A percentile compares a stretch with the other conserved stretches of the same genome.
Conservation (phyloP, 345 rosid species). For the Cardiospermum halicacabum region DNA sequence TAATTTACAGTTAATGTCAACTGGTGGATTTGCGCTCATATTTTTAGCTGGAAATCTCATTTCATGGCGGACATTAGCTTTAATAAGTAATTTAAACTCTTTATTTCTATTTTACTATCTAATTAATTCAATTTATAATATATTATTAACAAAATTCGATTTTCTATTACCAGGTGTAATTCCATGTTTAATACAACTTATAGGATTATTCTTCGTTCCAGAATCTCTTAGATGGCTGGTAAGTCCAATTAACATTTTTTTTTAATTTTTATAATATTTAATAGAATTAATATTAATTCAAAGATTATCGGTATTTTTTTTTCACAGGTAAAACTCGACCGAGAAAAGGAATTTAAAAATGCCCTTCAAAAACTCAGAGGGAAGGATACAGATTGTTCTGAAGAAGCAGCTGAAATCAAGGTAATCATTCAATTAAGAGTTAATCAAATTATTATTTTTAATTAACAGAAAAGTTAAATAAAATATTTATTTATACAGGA, state of each 20-base stretch:
- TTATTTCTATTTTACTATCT: background rate
- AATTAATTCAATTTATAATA: too few relatives aligned
- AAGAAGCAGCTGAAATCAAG: slow-evolving; percentile 27
- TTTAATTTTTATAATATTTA: too few relatives aligned
- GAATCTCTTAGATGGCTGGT: slow-evolving; percentile 62
- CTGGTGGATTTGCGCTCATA: slow-evolving; percentile 21
- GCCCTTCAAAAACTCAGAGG: slow-evolving; percentile 46
- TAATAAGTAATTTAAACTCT: slow-evolving; percentile 16
- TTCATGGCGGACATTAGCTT: slow-evolving; percentile 32
- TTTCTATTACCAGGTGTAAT: slow-evolving; percentile 20
- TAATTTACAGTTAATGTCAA: slow-evolving; percentile 20
- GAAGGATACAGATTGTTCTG: slow-evolving; percentile 38
- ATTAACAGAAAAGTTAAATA: too few relatives aligned
- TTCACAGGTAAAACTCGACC: slow-evolving; percentile 41
- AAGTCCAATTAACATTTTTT: slow-evolving; percentile 9
- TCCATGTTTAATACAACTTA: slow-evolving; percentile 28
- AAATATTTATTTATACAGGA: slow-evolving; percentile 30
- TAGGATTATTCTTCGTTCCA: slow-evolving; percentile 38
- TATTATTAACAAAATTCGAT: background rate
- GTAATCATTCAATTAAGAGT: slow-evolving; percentile 11
- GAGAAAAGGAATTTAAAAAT: slow-evolving; percentile 35
- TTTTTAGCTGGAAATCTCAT: slow-evolving; percentile 28
- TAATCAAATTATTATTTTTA: too few relatives aligned
- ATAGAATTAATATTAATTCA: too few relatives aligned
- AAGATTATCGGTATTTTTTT: too few relatives aligned